Percentiles rank a stretch among this genome's conserved stretches.
phyloP scores from a whole-genome alignment of 1,284 basidiomycete genomes.

The Fomitiporia mediterranea region DNA sequence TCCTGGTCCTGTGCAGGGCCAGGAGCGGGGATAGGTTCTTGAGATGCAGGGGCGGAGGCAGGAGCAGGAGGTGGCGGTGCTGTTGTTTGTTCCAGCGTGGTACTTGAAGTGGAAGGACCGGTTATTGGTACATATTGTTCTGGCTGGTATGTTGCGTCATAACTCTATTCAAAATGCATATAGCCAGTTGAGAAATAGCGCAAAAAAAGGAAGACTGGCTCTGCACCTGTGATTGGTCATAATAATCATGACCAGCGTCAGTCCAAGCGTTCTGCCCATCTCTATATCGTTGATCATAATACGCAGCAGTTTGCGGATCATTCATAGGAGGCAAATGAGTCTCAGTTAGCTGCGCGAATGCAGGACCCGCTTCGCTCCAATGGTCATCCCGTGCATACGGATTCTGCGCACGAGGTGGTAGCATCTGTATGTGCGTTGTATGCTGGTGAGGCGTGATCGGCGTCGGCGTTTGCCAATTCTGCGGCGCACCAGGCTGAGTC shows the following conservation, averaged over 20 bases:
- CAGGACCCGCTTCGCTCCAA: constrained; percentile 42
- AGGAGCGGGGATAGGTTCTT: neutral
- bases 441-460: constrained; percentile 62
- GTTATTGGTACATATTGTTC: neutral
- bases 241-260: constrained; percentile 47
- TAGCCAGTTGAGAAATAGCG: neutral
- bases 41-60: neutral
- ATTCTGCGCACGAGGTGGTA: constrained; percentile 39
- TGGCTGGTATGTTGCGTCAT: neutral
- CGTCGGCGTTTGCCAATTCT: constrained; percentile 56
- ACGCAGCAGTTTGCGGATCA: constrained; percentile 6
- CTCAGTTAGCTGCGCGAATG: constrained; percentile 35
- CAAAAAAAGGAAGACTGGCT: neutral
- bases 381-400: constrained; percentile 42
- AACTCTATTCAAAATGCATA: neutral
- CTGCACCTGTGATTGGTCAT: constrained; percentile 42
- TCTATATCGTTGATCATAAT: constrained; percentile 53
- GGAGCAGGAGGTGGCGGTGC: constrained; percentile 2
- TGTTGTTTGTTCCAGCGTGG: neutral
- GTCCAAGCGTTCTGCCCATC: constrained; percentile 53
- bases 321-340: constrained; percentile 21
- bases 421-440: constrained; percentile 43
- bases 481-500: constrained; percentile 46
- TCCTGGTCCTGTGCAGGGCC: neutral
- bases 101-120: constrained; percentile 1